Conservation (phyloP, 1,139 yeast species). For the Geotrichum aggregatum region DNA sequence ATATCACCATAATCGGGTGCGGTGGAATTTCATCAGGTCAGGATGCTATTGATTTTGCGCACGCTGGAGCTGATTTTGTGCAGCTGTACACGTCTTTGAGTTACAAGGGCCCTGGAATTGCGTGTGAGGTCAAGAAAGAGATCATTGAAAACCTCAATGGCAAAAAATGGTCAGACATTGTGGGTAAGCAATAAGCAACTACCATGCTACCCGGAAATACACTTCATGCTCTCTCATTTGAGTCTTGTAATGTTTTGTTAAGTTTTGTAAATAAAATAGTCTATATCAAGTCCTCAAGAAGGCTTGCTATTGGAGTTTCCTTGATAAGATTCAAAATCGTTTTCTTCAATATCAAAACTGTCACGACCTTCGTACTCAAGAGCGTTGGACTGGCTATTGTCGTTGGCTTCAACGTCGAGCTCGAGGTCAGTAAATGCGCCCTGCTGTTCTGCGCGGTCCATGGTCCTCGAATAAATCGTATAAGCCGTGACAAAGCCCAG, state of each 20-base stretch:
- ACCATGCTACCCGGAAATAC: too few species aligned
- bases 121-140: conserved; percentile 73
- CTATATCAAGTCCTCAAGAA: not conserved
- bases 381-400: not conserved
- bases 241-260: not conserved
- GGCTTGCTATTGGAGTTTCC: not conserved
- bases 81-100: conserved; percentile 88
- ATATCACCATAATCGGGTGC: conserved; percentile 79
- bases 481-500: conserved; percentile 65
- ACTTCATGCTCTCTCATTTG: not conserved
- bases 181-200: conserved; percentile 20
- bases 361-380: conserved; percentile 8
- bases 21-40: conserved; percentile 85
- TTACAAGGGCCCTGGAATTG: conserved; percentile 87
- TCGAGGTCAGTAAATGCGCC: conserved; percentile 10
- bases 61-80: conserved; percentile 87
- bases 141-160: conserved; percentile 64
- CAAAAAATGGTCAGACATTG: conserved; percentile 67
- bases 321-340: conserved; percentile 4
- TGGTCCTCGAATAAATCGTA: conserved; percentile 50
- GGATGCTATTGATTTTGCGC: conserved; percentile 87
- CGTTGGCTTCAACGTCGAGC: conserved; percentile 2
- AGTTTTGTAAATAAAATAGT: not conserved
- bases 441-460: conserved; percentile 14
- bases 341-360: conserved; percentile 14